Evolutionary conservation across 257 asterid genomes (phyloP).

Genomic region (Agastache rugosa): DNA sequence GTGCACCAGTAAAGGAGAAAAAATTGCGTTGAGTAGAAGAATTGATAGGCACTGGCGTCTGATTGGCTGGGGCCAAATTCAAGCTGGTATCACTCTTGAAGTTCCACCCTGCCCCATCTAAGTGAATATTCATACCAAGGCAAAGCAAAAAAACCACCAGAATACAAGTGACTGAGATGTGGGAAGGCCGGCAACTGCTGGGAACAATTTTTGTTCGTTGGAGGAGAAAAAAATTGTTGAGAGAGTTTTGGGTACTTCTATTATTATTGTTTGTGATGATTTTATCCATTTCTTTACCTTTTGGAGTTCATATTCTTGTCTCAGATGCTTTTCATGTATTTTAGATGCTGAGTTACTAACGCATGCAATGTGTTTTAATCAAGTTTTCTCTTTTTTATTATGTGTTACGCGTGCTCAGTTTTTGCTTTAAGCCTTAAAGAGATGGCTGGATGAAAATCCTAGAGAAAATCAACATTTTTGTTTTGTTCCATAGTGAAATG

Average conservation of each 20-base stretch:
- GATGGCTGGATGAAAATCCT: too few species aligned
- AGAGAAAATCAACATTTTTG: neutral
- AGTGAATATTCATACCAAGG: slow-evolving; percentile 16
- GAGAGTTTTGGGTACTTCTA: slow-evolving; percentile 37
- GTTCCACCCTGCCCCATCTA: too few species aligned
- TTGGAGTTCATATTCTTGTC: slow-evolving; percentile 27
- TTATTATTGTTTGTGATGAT: slow-evolving; percentile 31
- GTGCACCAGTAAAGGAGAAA: too few species aligned
- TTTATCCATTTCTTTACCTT: slow-evolving; percentile 23
- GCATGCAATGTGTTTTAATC: neutral
- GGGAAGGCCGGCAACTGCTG: slow-evolving; percentile 57
- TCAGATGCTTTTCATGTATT: neutral
- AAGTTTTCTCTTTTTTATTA: too few species aligned
- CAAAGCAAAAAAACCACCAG: neutral
- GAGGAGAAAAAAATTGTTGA: slow-evolving; percentile 53
- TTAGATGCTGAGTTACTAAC: neutral
- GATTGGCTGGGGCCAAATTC: too few species aligned
- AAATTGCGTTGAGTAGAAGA: too few species aligned
- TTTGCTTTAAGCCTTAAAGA: too few species aligned
- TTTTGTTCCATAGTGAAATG: neutral
- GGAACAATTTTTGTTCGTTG: slow-evolving; percentile 64
- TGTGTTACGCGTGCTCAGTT: neutral
- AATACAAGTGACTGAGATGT: slow-evolving; percentile 47
- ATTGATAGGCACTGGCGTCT: too few species aligned
- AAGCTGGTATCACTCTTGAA: too few species aligned